A percentile compares a stretch with the other conserved stretches of the same genome.
These are phyloP conservation scores for Trichoderma gamsii DNA, from an alignment of 495 filamentous ascomycete genomes.

Conservation along the genomic window DNA sequence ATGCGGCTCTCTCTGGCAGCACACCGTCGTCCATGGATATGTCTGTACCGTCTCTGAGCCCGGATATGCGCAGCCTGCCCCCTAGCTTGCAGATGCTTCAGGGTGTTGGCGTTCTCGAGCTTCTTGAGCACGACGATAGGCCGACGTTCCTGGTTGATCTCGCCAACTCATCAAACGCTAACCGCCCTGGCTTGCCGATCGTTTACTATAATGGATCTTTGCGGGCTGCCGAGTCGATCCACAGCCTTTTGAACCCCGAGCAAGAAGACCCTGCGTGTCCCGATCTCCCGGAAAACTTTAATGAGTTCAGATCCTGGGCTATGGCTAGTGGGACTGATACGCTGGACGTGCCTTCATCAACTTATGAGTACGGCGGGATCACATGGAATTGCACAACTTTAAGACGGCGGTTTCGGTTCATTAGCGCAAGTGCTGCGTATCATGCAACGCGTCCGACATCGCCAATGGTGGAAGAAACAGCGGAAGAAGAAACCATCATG, in stretches of 20 bases:
- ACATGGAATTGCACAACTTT: slow-evolving; percentile 61
- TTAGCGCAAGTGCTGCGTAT: slow-evolving; percentile 40
- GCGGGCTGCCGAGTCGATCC: slow-evolving; percentile 38
- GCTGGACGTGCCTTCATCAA: slow-evolving; percentile 40
- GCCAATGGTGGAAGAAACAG: slow-evolving; percentile 23
- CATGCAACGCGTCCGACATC: slow-evolving; percentile 21
- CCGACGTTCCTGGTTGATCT: slow-evolving; percentile 65
- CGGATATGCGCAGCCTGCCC: slow-evolving; percentile 39
- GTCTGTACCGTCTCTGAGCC: slow-evolving; percentile 13
- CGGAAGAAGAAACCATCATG: slow-evolving; percentile 18
- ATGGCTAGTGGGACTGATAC: slow-evolving; percentile 43
- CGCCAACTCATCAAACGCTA: slow-evolving; percentile 44
- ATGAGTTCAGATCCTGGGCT: slow-evolving; percentile 59
- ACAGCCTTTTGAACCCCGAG: slow-evolving; percentile 45
- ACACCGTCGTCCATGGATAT: slow-evolving; percentile 31
- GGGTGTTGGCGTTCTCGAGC: slow-evolving; percentile 54
- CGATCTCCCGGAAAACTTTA: slow-evolving; percentile 27
- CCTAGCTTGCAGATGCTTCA: slow-evolving; percentile 44
- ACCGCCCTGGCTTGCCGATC: slow-evolving; percentile 46
- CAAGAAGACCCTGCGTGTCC: slow-evolving; percentile 32
- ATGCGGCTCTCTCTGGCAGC: slow-evolving; percentile 43
- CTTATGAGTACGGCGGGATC: slow-evolving; percentile 49
- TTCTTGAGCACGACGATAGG: slow-evolving; percentile 60
- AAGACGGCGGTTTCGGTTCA: slow-evolving; percentile 54
- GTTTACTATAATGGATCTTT: slow-evolving; percentile 57